Evolutionary conservation across 1,284 basidiomycete genomes (phyloP).

Genomic region (Cutaneotrichosporon sp.): DNA sequence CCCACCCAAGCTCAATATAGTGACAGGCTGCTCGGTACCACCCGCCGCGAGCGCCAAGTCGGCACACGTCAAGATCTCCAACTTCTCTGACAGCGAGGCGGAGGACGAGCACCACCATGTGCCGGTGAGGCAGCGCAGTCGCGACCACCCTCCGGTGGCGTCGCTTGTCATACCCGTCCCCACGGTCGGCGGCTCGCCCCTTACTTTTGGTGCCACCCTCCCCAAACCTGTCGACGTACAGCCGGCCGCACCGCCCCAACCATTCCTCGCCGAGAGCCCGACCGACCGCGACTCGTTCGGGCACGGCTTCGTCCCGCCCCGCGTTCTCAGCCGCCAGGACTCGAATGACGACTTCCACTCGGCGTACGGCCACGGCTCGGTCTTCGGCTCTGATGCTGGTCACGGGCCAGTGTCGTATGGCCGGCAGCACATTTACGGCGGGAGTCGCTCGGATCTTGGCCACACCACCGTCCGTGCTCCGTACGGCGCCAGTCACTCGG

Average conservation of each 20-base stretch:
- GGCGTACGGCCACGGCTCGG: constrained; percentile 7
- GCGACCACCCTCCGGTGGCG: not conserved
- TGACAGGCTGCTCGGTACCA: not conserved
- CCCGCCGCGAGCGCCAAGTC: not conserved
- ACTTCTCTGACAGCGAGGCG: not conserved
- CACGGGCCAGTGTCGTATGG: not conserved
- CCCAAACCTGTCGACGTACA: not conserved
- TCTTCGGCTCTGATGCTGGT: constrained; percentile 2
- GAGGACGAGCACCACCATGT: not conserved
- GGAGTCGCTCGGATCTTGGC: not conserved
- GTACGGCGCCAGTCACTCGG: not conserved
- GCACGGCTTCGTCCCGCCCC: not conserved
- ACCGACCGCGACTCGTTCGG: constrained; percentile 1
- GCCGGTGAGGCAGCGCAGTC: not conserved
- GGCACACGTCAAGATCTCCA: not conserved
- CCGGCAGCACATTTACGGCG: not conserved
- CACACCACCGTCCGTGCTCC: not conserved
- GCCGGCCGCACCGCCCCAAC: not conserved
- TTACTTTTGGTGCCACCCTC: not conserved
- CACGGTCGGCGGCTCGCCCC: not conserved
- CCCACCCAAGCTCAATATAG: not conserved
- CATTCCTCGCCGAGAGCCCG: constrained; percentile 1
- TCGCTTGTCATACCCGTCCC: not conserved
- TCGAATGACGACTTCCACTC: constrained; percentile 7
- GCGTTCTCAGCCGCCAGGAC: not conserved